phyloP scores from a whole-genome alignment of 2,329 filamentous ascomycete genomes.

The Pseudocercospora eumusae region DNA sequence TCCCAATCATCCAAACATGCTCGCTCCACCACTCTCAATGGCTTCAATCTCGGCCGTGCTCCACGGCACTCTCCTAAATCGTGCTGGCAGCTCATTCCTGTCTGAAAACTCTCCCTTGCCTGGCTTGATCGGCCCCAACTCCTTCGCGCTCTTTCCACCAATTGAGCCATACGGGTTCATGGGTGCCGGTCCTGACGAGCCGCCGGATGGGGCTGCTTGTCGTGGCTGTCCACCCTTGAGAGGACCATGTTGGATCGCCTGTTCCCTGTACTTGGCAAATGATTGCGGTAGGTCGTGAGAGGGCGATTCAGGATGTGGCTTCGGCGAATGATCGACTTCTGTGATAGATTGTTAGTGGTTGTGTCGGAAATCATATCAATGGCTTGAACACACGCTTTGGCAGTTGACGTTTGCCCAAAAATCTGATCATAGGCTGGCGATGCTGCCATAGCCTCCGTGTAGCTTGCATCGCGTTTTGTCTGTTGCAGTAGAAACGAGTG shows the following conservation, averaged over 20 bases:
- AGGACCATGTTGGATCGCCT: constrained; percentile 76
- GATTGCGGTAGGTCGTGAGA: constrained; percentile 64
- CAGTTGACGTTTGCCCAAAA: constrained; percentile 52
- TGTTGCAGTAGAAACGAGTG: constrained; percentile 9
- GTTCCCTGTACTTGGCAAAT: constrained; percentile 76
- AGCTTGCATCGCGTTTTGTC: constrained; percentile 44
- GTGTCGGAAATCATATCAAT: constrained; percentile 2
- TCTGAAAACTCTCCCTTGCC: constrained; percentile 80
- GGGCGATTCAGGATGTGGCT: constrained; percentile 72
- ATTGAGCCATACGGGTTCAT: constrained; percentile 42
- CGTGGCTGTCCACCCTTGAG: constrained; percentile 47
- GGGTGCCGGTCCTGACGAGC: constrained; percentile 22
- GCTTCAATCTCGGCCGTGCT: constrained; percentile 88
- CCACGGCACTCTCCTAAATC: constrained; percentile 77
- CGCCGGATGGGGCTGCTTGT: constrained; percentile 17
- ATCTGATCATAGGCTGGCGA: constrained; percentile 55
- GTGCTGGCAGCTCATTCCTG: constrained; percentile 77
- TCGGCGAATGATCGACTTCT: constrained; percentile 75
- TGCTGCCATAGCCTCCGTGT: constrained; percentile 50
- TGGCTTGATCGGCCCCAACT: constrained; percentile 72
- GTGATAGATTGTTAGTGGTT: constrained; percentile 20
- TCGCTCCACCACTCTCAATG: constrained; percentile 88
- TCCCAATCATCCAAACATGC: constrained; percentile 37
- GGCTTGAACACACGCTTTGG: constrained; percentile 45
- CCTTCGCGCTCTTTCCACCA: constrained; percentile 66